A percentile compares a stretch with the other conserved stretches of the same genome.
phyloP scores from a whole-genome alignment of 2,329 filamentous ascomycete genomes.

The Pestalotiopsis sp. region DNA sequence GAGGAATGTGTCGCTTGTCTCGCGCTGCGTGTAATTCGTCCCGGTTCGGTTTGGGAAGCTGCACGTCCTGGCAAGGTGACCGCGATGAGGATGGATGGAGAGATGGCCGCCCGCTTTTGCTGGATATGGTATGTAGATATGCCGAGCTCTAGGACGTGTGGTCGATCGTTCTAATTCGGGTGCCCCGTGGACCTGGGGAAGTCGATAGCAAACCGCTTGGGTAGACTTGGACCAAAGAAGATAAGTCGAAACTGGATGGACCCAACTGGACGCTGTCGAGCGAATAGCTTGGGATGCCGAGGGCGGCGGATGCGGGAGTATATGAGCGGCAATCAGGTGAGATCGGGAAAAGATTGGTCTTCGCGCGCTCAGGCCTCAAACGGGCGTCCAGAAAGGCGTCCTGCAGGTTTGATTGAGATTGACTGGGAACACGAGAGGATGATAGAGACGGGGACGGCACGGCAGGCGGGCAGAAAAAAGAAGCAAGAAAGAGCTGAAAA shows the following conservation, averaged over 20 bases:
- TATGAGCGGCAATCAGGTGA: conserved; percentile 12
- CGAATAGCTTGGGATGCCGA: not conserved
- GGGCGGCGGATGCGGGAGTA: not conserved
- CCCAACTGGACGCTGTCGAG: not conserved
- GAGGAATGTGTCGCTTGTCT: not conserved
- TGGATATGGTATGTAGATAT: conserved; percentile 12
- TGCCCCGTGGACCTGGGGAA: not conserved
- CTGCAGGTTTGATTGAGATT: conserved; percentile 8
- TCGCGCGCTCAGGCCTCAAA: conserved; percentile 25
- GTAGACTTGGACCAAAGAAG: not conserved
- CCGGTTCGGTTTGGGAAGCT: conserved; percentile 25
- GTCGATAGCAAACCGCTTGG: not conserved
- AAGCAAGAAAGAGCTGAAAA: not conserved
- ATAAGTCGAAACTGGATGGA: not conserved
- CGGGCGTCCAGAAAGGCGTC: conserved; percentile 15
- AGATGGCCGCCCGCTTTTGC: conserved; percentile 25
- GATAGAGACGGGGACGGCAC: not conserved
- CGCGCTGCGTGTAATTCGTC: conserved; percentile 1
- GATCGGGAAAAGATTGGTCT: conserved; percentile 18
- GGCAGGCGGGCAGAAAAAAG: not conserved
- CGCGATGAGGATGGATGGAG: conserved; percentile 18
- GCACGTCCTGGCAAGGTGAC: conserved; percentile 28
- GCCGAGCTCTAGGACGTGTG: not conserved
- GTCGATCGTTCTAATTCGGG: not conserved
- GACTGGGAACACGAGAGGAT: not conserved